Evolutionary conservation across 306 rosid genomes (phyloP).

Genomic region (Prunus fruticosa): DNA sequence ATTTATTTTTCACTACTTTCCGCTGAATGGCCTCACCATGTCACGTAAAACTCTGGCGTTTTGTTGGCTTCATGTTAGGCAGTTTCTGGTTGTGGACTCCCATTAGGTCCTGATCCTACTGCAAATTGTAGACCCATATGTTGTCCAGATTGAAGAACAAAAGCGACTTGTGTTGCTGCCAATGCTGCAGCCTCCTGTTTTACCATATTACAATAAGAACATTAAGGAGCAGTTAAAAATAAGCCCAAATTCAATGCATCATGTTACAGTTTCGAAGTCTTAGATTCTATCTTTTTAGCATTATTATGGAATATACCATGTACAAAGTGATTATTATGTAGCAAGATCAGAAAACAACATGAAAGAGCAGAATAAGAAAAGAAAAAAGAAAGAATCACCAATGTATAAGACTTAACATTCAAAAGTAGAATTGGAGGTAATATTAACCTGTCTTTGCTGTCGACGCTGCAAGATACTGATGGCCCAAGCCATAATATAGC

Average conservation of each 20-base stretch:
- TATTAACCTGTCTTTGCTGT: slow-evolving; percentile 85
- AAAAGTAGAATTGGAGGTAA: not conserved
- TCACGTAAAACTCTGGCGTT: slow-evolving; percentile 15
- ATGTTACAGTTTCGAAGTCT: not conserved
- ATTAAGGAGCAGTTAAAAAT: not conserved
- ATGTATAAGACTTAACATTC: not conserved
- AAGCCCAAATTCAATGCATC: too few relatives aligned
- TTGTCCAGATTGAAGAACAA: slow-evolving; percentile 86
- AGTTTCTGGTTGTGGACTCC: slow-evolving; percentile 49
- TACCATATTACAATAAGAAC: slow-evolving; percentile 11
- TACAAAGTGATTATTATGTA: not conserved
- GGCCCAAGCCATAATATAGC: slow-evolving; percentile 99
- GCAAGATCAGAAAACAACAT: not conserved
- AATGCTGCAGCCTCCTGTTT: slow-evolving; percentile 93
- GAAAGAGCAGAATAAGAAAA: not conserved
- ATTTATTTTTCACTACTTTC: slow-evolving; percentile 17
- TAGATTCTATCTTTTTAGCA: not conserved
- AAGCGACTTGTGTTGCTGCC: slow-evolving; percentile 99
- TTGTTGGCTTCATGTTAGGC: slow-evolving; percentile 36
- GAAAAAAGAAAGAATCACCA: not conserved
- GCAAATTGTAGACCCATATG: slow-evolving; percentile 81
- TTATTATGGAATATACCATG: not conserved
- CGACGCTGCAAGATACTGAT: slow-evolving; percentile 92
- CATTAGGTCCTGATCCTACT: slow-evolving; percentile 59
- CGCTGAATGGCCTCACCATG: slow-evolving; percentile 24